phyloP scores from a whole-genome alignment of 2,329 filamentous ascomycete genomes.

The Beauveria australis region DNA sequence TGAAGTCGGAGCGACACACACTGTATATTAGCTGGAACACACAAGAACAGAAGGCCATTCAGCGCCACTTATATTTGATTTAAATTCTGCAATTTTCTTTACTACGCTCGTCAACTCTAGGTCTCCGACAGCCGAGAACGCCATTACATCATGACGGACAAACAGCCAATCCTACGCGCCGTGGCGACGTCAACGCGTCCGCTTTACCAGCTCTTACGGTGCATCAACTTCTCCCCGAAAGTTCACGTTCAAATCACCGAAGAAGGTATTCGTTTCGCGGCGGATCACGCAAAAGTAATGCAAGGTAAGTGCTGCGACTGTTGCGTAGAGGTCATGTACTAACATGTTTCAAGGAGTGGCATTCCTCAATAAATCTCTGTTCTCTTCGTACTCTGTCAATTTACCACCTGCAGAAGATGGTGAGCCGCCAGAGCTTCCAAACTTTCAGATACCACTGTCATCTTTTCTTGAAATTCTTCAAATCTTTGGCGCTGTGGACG shows the following conservation, averaged over 20 bases:
- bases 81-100: constrained; percentile 10
- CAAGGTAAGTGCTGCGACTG: constrained; percentile 54
- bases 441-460: constrained; percentile 79
- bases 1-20: constrained; percentile 20
- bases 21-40: constrained; percentile 30
- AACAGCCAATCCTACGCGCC: constrained; percentile 58
- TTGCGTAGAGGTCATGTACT: constrained; percentile 7
- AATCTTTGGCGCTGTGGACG: constrained; percentile 82
- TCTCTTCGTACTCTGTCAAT: constrained; percentile 74
- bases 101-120: constrained; percentile 14
- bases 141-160: constrained; percentile 22
- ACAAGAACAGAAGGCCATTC: constrained; percentile 23
- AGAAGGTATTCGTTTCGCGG: constrained; percentile 79
- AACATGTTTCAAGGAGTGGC: constrained; percentile 37
- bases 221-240: constrained; percentile 51
- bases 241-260: constrained; percentile 66
- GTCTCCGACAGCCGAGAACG: constrained; percentile 10
- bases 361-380: constrained; percentile 82
- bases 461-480: constrained; percentile 89
- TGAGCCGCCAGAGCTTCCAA: constrained; percentile 42
- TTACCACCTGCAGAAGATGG: constrained; percentile 30
- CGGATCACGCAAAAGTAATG: constrained; percentile 83
- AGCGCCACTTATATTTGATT: constrained; percentile 19
- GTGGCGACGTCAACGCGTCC: constrained; percentile 72
- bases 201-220: constrained; percentile 55